phyloP scores from a whole-genome alignment of 306 rosid species.

The Inga oerstediana region DNA sequence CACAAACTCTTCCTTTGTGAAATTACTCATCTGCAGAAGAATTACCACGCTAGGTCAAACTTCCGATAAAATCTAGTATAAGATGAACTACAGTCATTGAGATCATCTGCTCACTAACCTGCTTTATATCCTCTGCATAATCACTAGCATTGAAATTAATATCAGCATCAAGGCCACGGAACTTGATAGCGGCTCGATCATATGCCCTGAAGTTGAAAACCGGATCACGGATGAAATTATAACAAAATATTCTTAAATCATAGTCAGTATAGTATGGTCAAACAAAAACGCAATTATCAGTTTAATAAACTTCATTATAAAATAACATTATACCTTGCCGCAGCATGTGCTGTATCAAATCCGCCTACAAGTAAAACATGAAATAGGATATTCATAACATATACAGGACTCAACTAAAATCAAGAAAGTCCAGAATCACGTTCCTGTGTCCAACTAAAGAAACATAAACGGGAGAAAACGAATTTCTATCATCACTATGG shows the following conservation, averaged over 20 bases:
- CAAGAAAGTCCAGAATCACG: not conserved
- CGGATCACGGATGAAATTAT: slow-evolving; percentile 1
- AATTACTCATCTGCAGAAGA: slow-evolving; percentile 70
- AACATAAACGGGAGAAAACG: not conserved
- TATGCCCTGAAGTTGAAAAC: slow-evolving; percentile 62
- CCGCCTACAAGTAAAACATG: slow-evolving; percentile 56
- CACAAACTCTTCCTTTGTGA: slow-evolving; percentile 87
- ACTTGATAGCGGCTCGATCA: slow-evolving; percentile 96
- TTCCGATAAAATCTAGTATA: not conserved
- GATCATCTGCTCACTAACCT: slow-evolving; percentile 44
- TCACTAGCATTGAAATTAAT: slow-evolving; percentile 79
- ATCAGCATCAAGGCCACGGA: slow-evolving; percentile 90
- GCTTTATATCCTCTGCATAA: slow-evolving; percentile 82
- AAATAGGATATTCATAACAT: not conserved
- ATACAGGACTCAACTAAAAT: not conserved
- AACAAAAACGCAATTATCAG: not conserved
- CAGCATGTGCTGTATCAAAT: slow-evolving; percentile 92
- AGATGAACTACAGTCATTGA: not conserved
- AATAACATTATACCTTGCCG: slow-evolving; percentile 65
- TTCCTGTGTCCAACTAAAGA: not conserved
- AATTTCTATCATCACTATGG: not conserved
- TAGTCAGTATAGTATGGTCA: not conserved
- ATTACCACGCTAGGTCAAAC: not conserved
- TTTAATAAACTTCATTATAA: not conserved
- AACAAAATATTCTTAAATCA: slow-evolving; percentile 1